phyloP scores from a whole-genome alignment of 345 rosid genomes.

The Eucalyptus curtisii region DNA sequence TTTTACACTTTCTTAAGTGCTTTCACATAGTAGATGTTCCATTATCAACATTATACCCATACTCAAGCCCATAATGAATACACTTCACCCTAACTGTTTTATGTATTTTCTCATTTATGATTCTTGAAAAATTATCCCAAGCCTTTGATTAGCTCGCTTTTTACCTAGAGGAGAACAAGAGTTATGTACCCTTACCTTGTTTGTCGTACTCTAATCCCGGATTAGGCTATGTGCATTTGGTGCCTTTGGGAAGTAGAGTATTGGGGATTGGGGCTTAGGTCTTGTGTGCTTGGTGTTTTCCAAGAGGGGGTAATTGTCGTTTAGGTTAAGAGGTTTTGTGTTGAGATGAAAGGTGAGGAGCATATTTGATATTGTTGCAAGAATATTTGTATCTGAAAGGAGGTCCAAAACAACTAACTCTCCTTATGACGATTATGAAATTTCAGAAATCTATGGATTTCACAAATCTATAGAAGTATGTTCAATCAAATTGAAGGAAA shows the following conservation, averaged over 20 bases:
- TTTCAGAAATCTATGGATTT: background rate
- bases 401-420: background rate
- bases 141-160: no score
- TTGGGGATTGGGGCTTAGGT: background rate
- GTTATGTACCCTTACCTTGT: no score
- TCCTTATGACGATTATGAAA: background rate
- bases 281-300: background rate
- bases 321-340: background rate
- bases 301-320: background rate
- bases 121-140: no score
- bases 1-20: no score
- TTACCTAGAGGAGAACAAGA: no score
- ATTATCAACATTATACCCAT: no score
- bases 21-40: no score
- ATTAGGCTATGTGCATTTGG: background rate
- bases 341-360: background rate
- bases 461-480: background rate
- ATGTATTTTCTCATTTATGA: no score
- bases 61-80: no score
- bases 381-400: background rate
- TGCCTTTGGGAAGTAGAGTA: background rate
- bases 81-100: no score
- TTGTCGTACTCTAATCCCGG: no score
- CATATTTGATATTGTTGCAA: background rate
- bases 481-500: background rate